These are phyloP conservation scores for Schwanniomyces pseudopolymorphus DNA, from an alignment of 805 yeast species.

Conservation along the genomic window DNA sequence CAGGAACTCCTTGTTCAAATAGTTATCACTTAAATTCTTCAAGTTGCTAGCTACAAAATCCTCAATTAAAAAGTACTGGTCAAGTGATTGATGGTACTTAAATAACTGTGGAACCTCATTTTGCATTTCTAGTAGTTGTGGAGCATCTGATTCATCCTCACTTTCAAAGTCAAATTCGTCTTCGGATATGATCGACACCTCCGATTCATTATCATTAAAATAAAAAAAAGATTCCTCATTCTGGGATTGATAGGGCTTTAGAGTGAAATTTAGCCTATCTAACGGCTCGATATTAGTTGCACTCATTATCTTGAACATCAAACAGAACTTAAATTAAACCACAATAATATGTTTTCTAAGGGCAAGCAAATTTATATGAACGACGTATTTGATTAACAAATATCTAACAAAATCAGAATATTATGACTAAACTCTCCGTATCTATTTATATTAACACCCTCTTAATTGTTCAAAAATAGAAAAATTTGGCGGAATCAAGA, in stretches of 20 bases:
- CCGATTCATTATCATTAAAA: slow-evolving; percentile 4
- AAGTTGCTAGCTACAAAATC: slow-evolving; percentile 8
- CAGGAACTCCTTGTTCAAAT: slow-evolving; percentile 4
- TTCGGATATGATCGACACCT: slow-evolving; percentile 4
- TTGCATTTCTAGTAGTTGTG: slow-evolving; percentile 6
- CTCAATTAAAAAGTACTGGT: slow-evolving; percentile 6
- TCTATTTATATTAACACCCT: no score
- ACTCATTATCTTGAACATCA: slow-evolving; percentile 9
- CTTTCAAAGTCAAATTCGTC: neutral
- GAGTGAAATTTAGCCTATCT: slow-evolving; percentile 10
- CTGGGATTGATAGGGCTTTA: slow-evolving; percentile 5
- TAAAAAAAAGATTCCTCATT: slow-evolving; percentile 2
- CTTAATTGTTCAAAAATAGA: no score
- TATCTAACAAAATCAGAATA: no score
- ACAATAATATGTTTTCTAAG: no score
- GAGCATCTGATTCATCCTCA: slow-evolving; percentile 2
- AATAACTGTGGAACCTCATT: slow-evolving; percentile 5
- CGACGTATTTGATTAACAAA: no score
- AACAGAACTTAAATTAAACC: neutral
- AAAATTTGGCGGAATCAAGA: neutral
- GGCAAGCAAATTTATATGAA: no score
- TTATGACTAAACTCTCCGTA: no score
- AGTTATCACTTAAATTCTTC: slow-evolving; percentile 4
- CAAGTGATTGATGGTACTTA: slow-evolving; percentile 4
- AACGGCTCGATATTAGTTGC: slow-evolving; percentile 7